Conservation (phyloP, 2,329 filamentous ascomycete genomes). For the Didymellaceae sp. region DNA sequence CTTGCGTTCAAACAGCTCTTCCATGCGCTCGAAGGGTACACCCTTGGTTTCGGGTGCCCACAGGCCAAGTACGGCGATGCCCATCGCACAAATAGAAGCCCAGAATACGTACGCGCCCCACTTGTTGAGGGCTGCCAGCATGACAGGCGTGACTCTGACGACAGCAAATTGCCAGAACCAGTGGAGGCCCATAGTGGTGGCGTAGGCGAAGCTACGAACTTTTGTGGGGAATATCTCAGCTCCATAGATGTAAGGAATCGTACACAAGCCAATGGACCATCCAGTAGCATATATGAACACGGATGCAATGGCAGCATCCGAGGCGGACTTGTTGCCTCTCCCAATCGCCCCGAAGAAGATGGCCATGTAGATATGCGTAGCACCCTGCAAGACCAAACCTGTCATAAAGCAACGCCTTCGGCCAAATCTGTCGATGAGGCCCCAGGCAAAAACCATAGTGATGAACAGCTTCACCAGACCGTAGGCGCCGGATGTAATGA, state of each 20-base stretch:
- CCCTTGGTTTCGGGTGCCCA: slow-evolving; percentile 1
- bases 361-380: slow-evolving; percentile 1
- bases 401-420: neutral
- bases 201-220: neutral
- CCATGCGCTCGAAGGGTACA: neutral
- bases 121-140: neutral
- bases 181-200: neutral
- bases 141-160: neutral
- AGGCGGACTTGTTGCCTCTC: neutral
- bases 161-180: slow-evolving; percentile 1
- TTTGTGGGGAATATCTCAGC: slow-evolving; percentile 1
- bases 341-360: neutral
- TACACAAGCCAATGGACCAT: neutral
- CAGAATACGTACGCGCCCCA: slow-evolving; percentile 3
- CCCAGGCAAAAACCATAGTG: slow-evolving; percentile 1
- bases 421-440: neutral
- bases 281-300: neutral
- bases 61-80: neutral
- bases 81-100: neutral
- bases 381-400: neutral
- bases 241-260: slow-evolving; percentile 1
- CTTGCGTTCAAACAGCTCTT: neutral
- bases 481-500: neutral
- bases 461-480: neutral
- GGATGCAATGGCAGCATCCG: neutral